phyloP scores from a whole-genome alignment of 2,329 filamentous ascomycete species.

The Monosporascus sp. region DNA sequence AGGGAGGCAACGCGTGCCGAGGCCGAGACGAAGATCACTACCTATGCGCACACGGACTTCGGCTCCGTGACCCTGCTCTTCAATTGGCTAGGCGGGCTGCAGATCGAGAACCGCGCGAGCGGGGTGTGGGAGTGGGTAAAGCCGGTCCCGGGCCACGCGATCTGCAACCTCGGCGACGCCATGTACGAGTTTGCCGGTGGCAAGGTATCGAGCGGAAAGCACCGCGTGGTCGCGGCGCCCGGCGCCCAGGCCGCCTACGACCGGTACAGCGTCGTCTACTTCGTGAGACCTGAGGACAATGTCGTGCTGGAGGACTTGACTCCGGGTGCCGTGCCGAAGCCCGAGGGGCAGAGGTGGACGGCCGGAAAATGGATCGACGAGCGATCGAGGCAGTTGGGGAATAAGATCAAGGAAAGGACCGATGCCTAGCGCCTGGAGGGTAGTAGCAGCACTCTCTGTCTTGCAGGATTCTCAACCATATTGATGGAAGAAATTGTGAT shows the following conservation, averaged over 20 bases:
- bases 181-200: slow-evolving; percentile 31
- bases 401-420: not conserved
- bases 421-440: too few species aligned
- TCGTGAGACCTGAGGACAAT: slow-evolving; percentile 28
- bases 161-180: slow-evolving; percentile 34
- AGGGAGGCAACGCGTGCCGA: slow-evolving; percentile 22
- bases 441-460: too few species aligned
- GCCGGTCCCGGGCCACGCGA: slow-evolving; percentile 29
- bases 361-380: not conserved
- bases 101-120: slow-evolving; percentile 26
- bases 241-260: slow-evolving; percentile 24
- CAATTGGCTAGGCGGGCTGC: slow-evolving; percentile 34
- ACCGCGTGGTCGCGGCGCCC: slow-evolving; percentile 30
- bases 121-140: slow-evolving; percentile 32
- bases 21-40: slow-evolving; percentile 26
- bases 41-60: slow-evolving; percentile 31
- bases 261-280: slow-evolving; percentile 31
- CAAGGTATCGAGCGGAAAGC: slow-evolving; percentile 28
- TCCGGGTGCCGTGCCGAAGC: not conserved
- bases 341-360: not conserved
- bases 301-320: not conserved
- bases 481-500: too few species aligned
- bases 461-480: too few species aligned
- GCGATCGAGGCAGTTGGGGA: not conserved
- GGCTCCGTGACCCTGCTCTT: slow-evolving; percentile 34